Evolutionary conservation across 2,329 filamentous ascomycete species (phyloP).

Genomic region (Aspergillus luchuensis): DNA sequence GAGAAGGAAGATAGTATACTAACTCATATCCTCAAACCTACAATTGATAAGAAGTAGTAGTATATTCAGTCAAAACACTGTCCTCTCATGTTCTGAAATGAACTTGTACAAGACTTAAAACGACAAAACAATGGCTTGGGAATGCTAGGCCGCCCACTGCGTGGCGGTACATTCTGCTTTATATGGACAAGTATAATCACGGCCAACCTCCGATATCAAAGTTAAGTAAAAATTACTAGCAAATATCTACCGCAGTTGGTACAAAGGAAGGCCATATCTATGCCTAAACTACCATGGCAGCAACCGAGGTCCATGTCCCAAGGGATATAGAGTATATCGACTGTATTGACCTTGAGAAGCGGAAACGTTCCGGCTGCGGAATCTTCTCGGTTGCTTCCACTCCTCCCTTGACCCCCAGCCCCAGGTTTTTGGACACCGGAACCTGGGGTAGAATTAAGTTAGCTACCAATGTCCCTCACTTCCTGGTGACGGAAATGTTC

Average conservation of each 20-base stretch:
- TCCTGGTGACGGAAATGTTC: slow-evolving; percentile 27
- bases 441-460: slow-evolving; percentile 15
- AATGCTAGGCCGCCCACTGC: not conserved
- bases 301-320: too few relatives aligned
- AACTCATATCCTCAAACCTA: too few relatives aligned
- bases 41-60: too few relatives aligned
- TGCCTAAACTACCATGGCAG: too few relatives aligned
- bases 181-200: not conserved
- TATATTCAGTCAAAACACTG: too few relatives aligned
- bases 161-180: not conserved
- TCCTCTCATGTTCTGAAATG: too few relatives aligned
- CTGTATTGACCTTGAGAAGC: slow-evolving; percentile 2
- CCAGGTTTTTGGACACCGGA: not conserved
- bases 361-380: slow-evolving; percentile 30
- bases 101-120: too few relatives aligned
- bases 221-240: not conserved
- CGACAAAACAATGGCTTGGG: too few relatives aligned
- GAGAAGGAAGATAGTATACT: too few relatives aligned
- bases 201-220: not conserved
- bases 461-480: not conserved
- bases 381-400: slow-evolving; percentile 21
- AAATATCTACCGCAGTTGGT: too few relatives aligned
- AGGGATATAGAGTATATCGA: not conserved
- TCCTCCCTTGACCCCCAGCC: not conserved
- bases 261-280: too few relatives aligned